phyloP scores from a whole-genome alignment of 768 basidiomycete genomes.

The Amanita polypyramis region DNA sequence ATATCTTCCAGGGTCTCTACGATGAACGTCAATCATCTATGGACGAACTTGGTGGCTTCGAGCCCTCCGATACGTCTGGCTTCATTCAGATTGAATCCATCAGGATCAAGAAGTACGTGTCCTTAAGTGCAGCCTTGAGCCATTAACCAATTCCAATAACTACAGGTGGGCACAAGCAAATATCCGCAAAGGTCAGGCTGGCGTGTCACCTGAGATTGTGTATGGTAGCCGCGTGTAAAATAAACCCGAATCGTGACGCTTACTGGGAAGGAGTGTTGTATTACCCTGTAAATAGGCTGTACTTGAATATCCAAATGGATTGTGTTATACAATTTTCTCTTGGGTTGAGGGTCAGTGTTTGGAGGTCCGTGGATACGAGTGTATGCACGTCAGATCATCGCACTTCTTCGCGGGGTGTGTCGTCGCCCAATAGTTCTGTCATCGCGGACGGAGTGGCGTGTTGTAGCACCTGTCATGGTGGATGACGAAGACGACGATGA shows the following conservation, averaged over 20 bases:
- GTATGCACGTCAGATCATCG: neutral
- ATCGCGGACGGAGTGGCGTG: too few species aligned
- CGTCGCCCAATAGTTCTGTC: too few species aligned
- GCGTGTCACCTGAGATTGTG: conserved; percentile 69
- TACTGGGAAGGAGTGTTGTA: neutral
- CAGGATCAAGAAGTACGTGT: conserved; percentile 86
- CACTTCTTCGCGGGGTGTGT: too few species aligned
- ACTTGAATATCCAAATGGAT: neutral
- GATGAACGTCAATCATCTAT: conserved; percentile 94
- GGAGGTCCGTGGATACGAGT: too few species aligned
- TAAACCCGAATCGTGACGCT: neutral
- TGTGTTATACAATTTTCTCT: too few species aligned
- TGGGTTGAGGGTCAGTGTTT: too few species aligned
- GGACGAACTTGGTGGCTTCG: conserved; percentile 98
- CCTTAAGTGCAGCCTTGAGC: conserved; percentile 3
- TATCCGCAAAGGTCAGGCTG: conserved; percentile 73
- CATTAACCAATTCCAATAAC: conserved; percentile 4
- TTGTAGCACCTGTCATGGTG: too few species aligned
- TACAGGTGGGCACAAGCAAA: conserved; percentile 81
- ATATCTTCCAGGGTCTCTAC: conserved; percentile 62
- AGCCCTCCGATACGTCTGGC: conserved; percentile 89
- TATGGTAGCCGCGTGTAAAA: conserved; percentile 52
- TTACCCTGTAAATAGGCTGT: neutral
- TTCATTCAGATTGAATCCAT: conserved; percentile 98
- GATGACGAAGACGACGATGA: too few species aligned